Evolutionary conservation across 345 rosid species (phyloP), one percentile per base, ranked within the genome.

Genomic region (Syzygium grande): DNA sequence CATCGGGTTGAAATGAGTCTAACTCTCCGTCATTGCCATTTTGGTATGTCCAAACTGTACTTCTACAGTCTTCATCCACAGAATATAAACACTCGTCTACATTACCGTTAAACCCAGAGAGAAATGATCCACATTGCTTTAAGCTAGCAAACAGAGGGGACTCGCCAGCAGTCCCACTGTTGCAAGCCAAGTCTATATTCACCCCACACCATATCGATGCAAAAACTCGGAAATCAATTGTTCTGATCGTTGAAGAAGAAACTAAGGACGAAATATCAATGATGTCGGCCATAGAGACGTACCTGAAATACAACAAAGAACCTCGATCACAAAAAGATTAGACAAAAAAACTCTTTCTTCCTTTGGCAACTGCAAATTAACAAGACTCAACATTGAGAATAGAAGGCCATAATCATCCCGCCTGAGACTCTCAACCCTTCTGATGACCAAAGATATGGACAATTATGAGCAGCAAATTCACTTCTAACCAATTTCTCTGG

Each of bases 11-110:
- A 68, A 95, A 94, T 1, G 95, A 83, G 91, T 96, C 99, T 84
- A 96, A 90, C 10, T 51, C 86, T 51, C 97, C 98, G 87, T 93
- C 94, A 34, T 91, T 89, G 43, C 89, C 94, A 53, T 91, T 94
- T 43, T 90, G 90, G 84, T 95, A 95, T 14, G 93, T 97, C 99
- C 99, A 96, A 86, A 96, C 97, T 0, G 98, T 95, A 23, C 91
- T 94, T 93, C 96, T 93, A 89, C 99, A 98, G 92, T 98, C 99
- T 86, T 95, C 93, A 87, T 96, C 94, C 54, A 94, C 94, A 56
- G 92, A 93, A 90, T 92, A 94, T 86, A 95, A 91, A 91, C 99
- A 98, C 65, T 68, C 87, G 85, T 89, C 97, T 61, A 92, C 87
- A 90, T 94, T 93, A 85, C 98, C 97, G 87, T 93, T 88, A 84